phyloP scores from a whole-genome alignment of 176 grass and related monocot genomes.

The Juncus inflexus region DNA sequence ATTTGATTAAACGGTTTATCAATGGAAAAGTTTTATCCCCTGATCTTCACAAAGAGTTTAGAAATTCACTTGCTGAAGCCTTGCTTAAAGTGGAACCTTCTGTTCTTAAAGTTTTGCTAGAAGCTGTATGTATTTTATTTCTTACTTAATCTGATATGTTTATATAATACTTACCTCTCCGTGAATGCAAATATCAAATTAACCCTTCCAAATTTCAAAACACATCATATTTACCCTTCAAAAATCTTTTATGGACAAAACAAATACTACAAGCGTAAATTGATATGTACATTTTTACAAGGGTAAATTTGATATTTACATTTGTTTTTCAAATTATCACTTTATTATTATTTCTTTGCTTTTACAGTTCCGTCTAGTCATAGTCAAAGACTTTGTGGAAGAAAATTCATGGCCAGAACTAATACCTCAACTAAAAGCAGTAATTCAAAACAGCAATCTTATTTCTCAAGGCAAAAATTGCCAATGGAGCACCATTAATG shows the following conservation, averaged over 20 bases:
- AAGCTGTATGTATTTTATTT: conserved; percentile 48
- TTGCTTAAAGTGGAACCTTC: conserved; percentile 53
- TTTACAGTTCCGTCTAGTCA: conserved; percentile 55
- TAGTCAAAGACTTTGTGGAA: conserved; percentile 68
- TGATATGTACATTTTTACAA: not conserved
- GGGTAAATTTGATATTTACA: no score
- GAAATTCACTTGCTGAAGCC: conserved; percentile 44
- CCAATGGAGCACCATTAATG: conserved; percentile 80
- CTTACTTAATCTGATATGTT: not conserved
- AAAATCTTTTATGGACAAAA: not conserved
- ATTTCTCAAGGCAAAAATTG: conserved; percentile 45
- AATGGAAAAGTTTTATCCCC: conserved; percentile 29
- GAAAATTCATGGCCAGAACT: conserved; percentile 83
- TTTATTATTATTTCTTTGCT: conserved; percentile 14
- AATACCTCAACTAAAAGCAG: conserved; percentile 56
- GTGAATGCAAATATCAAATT: not conserved
- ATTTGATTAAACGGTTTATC: conserved; percentile 35
- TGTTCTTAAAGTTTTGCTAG: conserved; percentile 65
- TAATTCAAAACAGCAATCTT: conserved; percentile 60
- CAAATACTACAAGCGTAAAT: not conserved
- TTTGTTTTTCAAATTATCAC: not conserved
- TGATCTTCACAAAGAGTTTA: conserved; percentile 43
- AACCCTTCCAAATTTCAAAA: not conserved
- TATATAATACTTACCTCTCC: not conserved
- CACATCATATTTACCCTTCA: not conserved